These are phyloP conservation scores for Gossypium armourianum DNA, from an alignment of 441 rosid species.

Conservation along the genomic window DNA sequence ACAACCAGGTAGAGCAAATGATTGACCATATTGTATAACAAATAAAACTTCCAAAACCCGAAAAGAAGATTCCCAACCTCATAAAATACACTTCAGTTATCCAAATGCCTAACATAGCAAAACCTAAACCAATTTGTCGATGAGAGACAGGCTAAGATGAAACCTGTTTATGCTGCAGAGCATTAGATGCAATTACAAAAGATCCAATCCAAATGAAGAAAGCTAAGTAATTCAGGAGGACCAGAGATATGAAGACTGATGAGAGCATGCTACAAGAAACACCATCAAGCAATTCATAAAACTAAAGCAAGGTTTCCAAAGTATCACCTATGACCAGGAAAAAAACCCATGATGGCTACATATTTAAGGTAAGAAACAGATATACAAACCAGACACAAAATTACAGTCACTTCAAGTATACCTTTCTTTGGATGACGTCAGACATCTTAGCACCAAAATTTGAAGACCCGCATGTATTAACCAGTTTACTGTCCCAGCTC, in stretches of 20 bases:
- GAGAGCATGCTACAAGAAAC: not conserved
- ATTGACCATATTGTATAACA: not conserved
- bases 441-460: conserved; percentile 57
- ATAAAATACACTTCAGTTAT: not conserved
- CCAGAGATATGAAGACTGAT: not conserved
- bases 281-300: not conserved
- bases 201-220: not conserved
- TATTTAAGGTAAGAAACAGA: not conserved
- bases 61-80: not conserved
- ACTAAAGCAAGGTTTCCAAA: not conserved
- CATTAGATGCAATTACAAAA: not conserved
- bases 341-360: not conserved
- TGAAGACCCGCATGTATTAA: conserved; percentile 44
- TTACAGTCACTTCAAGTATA: conserved; percentile 19
- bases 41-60: not conserved
- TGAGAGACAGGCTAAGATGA: not conserved
- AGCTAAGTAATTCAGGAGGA: not conserved
- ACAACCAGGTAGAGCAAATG: not conserved
- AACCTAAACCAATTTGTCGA: not conserved
- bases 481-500: conserved; percentile 50
- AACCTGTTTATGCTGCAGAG: not conserved
- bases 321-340: not conserved
- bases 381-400: not conserved
- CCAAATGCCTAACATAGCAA: not conserved
- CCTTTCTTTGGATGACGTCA: conserved; percentile 77